Evolutionary conservation across 495 filamentous ascomycete species (phyloP).

Genomic region (Copromyces sp.): DNA sequence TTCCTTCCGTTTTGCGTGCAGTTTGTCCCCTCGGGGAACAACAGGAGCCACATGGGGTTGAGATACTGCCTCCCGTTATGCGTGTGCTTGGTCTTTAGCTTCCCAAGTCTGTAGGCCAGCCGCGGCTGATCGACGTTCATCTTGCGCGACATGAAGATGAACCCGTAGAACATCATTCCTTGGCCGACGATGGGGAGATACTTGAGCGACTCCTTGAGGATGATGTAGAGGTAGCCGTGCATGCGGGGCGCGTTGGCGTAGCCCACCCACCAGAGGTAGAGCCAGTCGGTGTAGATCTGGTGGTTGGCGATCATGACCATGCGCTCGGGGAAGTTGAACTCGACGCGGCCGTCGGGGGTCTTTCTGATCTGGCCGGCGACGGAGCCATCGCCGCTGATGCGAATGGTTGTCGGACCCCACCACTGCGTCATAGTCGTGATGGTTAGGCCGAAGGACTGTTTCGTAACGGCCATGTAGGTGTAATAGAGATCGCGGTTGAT

Average conservation of each 20-base stretch:
- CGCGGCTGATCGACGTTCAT: conserved; percentile 69
- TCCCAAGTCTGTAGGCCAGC: conserved; percentile 55
- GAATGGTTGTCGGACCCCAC: conserved; percentile 68
- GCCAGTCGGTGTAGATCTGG: conserved; percentile 82
- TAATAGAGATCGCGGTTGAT: conserved; percentile 61
- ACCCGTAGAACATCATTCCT: conserved; percentile 74
- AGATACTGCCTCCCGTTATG: conserved; percentile 42
- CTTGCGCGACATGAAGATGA: conserved; percentile 76
- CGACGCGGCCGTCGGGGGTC: conserved; percentile 54
- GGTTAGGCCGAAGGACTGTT: conserved; percentile 63
- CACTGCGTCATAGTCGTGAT: conserved; percentile 69
- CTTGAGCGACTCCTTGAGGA: conserved; percentile 74
- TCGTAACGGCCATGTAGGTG: conserved; percentile 67
- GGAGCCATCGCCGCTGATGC: conserved; percentile 66
- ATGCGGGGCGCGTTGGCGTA: conserved; percentile 57
- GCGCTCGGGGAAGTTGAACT: conserved; percentile 64
- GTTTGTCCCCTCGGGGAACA: conserved; percentile 82
- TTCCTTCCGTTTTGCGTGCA: conserved; percentile 52
- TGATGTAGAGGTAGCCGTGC: conserved; percentile 80
- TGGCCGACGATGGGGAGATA: conserved; percentile 64
- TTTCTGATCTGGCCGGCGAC: conserved; percentile 58
- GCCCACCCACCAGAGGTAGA: conserved; percentile 81
- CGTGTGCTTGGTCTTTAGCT: conserved; percentile 48
- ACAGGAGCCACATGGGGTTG: conserved; percentile 77
- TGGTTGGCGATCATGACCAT: conserved; percentile 78